Base-by-base conservation (phyloP, 2,329 filamentous ascomycete genomes). In the Phoma sp. region DNA sequence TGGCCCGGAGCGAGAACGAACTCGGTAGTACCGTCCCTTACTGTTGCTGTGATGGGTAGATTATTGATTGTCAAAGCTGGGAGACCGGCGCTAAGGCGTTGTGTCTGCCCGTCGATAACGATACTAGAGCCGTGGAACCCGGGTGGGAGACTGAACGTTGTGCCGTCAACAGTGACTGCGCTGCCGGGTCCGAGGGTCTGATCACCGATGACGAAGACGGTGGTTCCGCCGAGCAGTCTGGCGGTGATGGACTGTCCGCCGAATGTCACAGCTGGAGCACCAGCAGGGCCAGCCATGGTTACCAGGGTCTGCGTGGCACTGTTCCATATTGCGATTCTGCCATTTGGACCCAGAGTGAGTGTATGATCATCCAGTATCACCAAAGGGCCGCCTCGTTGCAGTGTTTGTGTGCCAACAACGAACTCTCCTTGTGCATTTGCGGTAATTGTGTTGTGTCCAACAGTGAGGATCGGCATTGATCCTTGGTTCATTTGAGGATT, bases 341-440 rank as follows among this genome's bases (percentile, higher is more conserved):
- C 75, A 32, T 69, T 74, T 11, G 74, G 66, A 11, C 66, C 71
- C 4, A 76, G 56, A 12, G 69, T 73, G 2, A 76, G 43, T 5
- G 65, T 69, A 25, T 73, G 76, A 5, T 62, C 76, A 32, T 72
- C 68, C 0, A 78, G 64, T 1, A 66, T 69, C 15, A 78, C 62
- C 1, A 71, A 61, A 6, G 71, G 59, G 1, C 75, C 75, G 21
- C 74, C 74, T 20, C 71, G 67, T 23, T 55, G 56, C 3, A 77
- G 62, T 6, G 67, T 74, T 36, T 73, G 47, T 6, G 68, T 61
- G 12, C 67, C 73, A n/a, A 77, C 50, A 6, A 73, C 49, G 32
- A 73, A 74, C 29, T 71, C 59, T 14, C 72, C 68, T 25, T 65
- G 60, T 7, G 70, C 49, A 18, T 73, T 72, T 15, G 74, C 67